Base-by-base conservation (phyloP, 306 rosid genomes). In the Cucumis melo region DNA sequence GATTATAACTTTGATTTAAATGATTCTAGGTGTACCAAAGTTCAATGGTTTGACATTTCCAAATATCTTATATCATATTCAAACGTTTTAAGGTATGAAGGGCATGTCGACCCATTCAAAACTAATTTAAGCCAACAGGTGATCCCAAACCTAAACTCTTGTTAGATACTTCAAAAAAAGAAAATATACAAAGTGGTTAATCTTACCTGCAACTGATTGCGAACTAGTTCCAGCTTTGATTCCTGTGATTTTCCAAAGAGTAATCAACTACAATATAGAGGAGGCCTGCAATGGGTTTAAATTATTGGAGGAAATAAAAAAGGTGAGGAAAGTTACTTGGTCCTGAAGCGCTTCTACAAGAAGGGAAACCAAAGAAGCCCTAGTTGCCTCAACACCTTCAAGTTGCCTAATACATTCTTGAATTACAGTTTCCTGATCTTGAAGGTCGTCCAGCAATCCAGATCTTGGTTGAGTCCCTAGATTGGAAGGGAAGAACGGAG, bases 291-390 rank as follows among this genome's bases (percentile, higher is more conserved):
- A 38, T 56, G 55, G 6, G 15, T 4, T 53, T 32, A 63, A 51
- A 59, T 61, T 27, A 63, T 48, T 64, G 57, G 13, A 9, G 39
- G 21, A 73, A 48, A 48, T 7, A n/a, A 12, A 54, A 51, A 64
- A 16, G 57, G 44, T 9, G 79, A 39, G 63, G 38, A 63, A 73
- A 83, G 56, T 70, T 79, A 92, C 97, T 58, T 92, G 96, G 67
- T 90, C 98, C 73, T 84, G 94, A 82, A 92, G 91, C 46, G 96
- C 98, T 79, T 86, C 94, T 83, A 84, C 86, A 59, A 92, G 94
- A 78, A 82, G 85, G 44, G 80, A 89, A 85, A 88, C 85, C 88
- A 92, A 83, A 50, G 91, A 79, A 83, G 78, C 80, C 83, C 98
- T 87, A 44, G 87, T 83, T 85, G 90, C 86, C 82, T 86, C 89